Evolutionary conservation across 1,284 basidiomycete species (phyloP).

Genomic region (Ceratobasidium sp.): DNA sequence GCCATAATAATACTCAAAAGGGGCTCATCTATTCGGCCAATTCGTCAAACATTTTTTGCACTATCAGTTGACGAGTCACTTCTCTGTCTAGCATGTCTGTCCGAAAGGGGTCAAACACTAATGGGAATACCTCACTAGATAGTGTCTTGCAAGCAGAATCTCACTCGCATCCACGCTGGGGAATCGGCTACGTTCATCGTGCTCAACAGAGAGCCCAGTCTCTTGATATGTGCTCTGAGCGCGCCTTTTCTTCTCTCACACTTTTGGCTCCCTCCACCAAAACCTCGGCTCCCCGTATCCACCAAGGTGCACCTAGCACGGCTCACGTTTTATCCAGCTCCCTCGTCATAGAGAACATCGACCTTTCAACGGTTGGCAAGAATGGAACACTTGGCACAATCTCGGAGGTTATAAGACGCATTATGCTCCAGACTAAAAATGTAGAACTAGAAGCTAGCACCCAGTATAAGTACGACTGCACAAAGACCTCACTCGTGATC

Average conservation of each 20-base stretch:
- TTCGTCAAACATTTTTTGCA: no score
- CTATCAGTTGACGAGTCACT: no score
- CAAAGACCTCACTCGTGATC: constrained; percentile 88
- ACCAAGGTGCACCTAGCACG: constrained; percentile 62
- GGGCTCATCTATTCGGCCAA: no score
- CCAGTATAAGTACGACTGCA: constrained; percentile 78
- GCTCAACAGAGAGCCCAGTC: constrained; percentile 45
- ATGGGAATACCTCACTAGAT: no score
- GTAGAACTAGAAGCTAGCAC: constrained; percentile 87
- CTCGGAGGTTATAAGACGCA: constrained; percentile 86
- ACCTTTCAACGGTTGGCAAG: constrained; percentile 69
- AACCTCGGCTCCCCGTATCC: constrained; percentile 75
- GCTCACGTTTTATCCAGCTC: constrained; percentile 66
- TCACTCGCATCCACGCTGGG: no score
- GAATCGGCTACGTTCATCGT: no score
- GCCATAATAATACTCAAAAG: no score
- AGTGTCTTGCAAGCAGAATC: no score
- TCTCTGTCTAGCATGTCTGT: no score
- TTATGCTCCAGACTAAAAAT: constrained; percentile 88
- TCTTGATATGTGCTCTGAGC: constrained; percentile 78
- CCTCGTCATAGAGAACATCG: constrained; percentile 73
- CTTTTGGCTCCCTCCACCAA: constrained; percentile 67
- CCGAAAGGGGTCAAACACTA: no score
- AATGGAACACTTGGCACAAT: constrained; percentile 79
- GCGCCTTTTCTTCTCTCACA: constrained; percentile 86